Conservation (phyloP, 2,329 filamentous ascomycete species). For the Colletotrichum shisoi region DNA sequence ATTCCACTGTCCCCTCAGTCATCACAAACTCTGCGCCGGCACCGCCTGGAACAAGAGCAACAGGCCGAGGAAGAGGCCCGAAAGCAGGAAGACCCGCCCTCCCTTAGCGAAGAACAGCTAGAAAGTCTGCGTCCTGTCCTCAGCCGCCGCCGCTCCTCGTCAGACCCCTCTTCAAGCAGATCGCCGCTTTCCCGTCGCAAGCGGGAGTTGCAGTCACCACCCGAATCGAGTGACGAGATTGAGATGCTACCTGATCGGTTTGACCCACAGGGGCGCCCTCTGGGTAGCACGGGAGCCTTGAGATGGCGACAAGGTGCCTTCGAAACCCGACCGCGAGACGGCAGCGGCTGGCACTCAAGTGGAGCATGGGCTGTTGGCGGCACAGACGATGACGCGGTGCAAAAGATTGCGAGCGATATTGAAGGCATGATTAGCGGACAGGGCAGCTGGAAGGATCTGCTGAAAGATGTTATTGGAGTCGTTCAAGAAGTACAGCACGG, state of each 20-base stretch:
- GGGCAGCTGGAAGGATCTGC: slow-evolving; percentile 46
- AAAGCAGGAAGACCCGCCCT: slow-evolving; percentile 33
- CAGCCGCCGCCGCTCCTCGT: slow-evolving; percentile 45
- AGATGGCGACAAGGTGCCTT: slow-evolving; percentile 55
- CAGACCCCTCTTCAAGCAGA: slow-evolving; percentile 49
- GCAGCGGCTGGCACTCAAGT: slow-evolving; percentile 49
- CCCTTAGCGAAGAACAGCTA: slow-evolving; percentile 37
- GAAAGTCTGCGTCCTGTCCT: slow-evolving; percentile 34
- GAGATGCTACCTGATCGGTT: slow-evolving; percentile 60
- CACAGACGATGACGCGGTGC: slow-evolving; percentile 54
- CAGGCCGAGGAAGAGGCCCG: slow-evolving; percentile 40
- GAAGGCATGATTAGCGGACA: slow-evolving; percentile 47
- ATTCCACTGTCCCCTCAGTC: slow-evolving; percentile 61
- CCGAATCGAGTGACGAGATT: slow-evolving; percentile 50
- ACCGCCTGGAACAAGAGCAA: slow-evolving; percentile 50
- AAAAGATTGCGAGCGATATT: slow-evolving; percentile 50
- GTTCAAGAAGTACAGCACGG: slow-evolving; percentile 31
- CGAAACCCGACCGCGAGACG: slow-evolving; percentile 48
- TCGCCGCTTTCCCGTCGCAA: slow-evolving; percentile 42
- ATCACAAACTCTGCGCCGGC: slow-evolving; percentile 55
- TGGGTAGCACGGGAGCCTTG: slow-evolving; percentile 44
- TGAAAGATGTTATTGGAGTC: slow-evolving; percentile 46
- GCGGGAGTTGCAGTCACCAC: slow-evolving; percentile 36
- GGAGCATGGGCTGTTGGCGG: slow-evolving; percentile 58
- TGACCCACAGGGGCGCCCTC: slow-evolving; percentile 53